A percentile compares a stretch with the other conserved stretches of the same genome.
phyloP scores from a whole-genome alignment of 176 grass and related monocot species.

The Oryza punctata region DNA sequence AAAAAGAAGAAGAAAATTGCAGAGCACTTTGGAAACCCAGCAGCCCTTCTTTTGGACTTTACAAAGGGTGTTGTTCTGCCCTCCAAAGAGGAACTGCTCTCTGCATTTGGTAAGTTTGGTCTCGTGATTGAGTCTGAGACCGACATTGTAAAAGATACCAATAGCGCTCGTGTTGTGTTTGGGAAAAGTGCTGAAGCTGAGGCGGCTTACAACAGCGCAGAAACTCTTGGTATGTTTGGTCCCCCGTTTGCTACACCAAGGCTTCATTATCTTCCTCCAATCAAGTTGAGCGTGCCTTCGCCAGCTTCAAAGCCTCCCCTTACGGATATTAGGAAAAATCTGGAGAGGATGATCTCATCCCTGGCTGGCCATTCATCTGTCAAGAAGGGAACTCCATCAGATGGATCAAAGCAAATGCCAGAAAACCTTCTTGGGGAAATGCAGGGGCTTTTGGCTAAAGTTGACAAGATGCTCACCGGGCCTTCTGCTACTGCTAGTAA shows the following conservation, averaged over 20 bases:
- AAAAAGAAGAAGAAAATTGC: constrained; percentile 46
- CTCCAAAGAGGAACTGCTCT: constrained; percentile 63
- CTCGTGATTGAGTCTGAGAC: constrained; percentile 51
- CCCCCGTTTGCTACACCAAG: constrained; percentile 48
- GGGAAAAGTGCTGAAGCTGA: constrained; percentile 57
- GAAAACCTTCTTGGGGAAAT: constrained; percentile 67
- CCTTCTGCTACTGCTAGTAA: constrained; percentile 22
- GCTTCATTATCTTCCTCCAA: constrained; percentile 50
- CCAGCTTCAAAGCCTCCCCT: constrained; percentile 49
- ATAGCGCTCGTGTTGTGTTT: constrained; percentile 60
- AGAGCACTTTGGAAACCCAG: constrained; percentile 52
- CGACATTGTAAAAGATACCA: constrained; percentile 37
- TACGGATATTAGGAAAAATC: constrained; percentile 68
- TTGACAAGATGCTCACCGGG: constrained; percentile 51
- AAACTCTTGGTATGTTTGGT: constrained; percentile 59
- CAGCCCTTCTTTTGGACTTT: constrained; percentile 53
- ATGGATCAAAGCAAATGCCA: constrained; percentile 23
- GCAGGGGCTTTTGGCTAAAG: constrained; percentile 72
- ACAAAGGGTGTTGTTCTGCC: constrained; percentile 43
- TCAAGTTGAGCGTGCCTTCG: constrained; percentile 22
- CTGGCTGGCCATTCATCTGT: constrained; percentile 28
- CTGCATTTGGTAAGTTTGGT: constrained; percentile 60
- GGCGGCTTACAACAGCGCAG: constrained; percentile 39
- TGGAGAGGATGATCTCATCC: constrained; percentile 84
- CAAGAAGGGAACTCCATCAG: constrained; percentile 36